These are phyloP conservation scores for Diplodia mutila DNA, from an alignment of 2,329 filamentous ascomycete species.

Conservation along the genomic window DNA sequence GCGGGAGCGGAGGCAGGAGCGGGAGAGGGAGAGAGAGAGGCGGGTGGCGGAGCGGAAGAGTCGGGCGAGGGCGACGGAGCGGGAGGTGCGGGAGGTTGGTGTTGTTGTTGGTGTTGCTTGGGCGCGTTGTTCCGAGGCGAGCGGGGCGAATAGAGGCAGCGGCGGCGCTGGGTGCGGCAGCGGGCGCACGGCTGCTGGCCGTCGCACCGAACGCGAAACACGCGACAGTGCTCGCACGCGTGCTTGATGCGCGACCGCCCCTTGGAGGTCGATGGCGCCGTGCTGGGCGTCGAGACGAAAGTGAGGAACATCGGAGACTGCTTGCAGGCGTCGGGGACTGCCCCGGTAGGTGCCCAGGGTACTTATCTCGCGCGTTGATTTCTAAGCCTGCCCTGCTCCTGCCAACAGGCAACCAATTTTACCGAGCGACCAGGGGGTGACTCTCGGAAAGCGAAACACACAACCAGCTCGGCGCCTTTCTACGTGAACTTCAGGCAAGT, in stretches of 20 bases:
- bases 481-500: too few species aligned
- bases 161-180: not conserved
- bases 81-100: too few species aligned
- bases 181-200: not conserved
- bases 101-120: not conserved
- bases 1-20: too few species aligned
- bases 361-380: too few species aligned
- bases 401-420: too few species aligned
- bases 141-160: not conserved
- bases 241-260: not conserved
- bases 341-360: too few species aligned
- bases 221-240: not conserved
- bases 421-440: too few species aligned
- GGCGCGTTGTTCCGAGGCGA: not conserved
- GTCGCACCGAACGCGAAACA: not conserved
- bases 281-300: not conserved
- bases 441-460: too few species aligned
- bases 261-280: not conserved
- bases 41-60: not conserved
- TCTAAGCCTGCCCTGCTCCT: too few species aligned
- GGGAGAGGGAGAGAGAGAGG: not conserved
- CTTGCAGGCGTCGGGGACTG: too few species aligned
- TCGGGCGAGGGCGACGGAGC: not conserved
- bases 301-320: not conserved
- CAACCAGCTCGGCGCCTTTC: too few species aligned